phyloP scores from a whole-genome alignment of 108 stramenopile genomes.

The Cyclostephanos tholiformis region DNA sequence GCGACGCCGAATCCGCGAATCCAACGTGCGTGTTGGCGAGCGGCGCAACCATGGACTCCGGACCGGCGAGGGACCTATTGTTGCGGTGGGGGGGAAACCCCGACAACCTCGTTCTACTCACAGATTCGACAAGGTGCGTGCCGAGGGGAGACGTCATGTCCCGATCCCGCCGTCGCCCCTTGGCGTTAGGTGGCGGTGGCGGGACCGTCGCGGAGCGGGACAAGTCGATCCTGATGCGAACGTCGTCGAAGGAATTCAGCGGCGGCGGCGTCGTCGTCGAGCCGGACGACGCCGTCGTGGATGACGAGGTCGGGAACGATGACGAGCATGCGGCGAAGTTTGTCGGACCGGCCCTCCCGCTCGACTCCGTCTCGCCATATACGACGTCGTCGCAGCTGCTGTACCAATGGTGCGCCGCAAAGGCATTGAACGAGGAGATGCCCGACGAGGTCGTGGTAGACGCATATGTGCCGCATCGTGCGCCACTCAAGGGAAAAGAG shows the following conservation, averaged over 20 bases:
- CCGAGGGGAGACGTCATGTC: constrained; percentile 54
- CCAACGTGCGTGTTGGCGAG: constrained; percentile 83
- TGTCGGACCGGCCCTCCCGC: constrained; percentile 51
- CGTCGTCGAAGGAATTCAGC: constrained; percentile 15
- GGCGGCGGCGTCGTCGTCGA: neutral
- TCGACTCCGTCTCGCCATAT: constrained; percentile 50
- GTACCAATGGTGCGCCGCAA: constrained; percentile 77
- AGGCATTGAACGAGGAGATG: constrained; percentile 81
- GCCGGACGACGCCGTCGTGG: neutral
- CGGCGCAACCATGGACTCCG: constrained; percentile 78
- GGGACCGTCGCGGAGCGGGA: neutral
- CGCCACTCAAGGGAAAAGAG: constrained; percentile 69
- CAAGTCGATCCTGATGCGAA: neutral
- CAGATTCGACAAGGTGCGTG: constrained; percentile 72
- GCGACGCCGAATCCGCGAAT: constrained; percentile 37
- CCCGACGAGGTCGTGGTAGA: constrained; percentile 79
- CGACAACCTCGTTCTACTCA: constrained; percentile 79
- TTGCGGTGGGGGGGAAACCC: constrained; percentile 78
- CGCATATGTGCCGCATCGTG: constrained; percentile 68
- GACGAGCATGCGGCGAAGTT: constrained; percentile 38
- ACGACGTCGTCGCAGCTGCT: constrained; percentile 79
- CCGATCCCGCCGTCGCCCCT: neutral
- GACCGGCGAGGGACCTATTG: constrained; percentile 83
- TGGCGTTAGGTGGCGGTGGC: neutral
- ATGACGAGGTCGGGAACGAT: neutral